Percentiles rank a stretch among this genome's conserved stretches.
Conservation (phyloP, 495 filamentous ascomycete genomes). For the Ascodesmis nigricans region DNA sequence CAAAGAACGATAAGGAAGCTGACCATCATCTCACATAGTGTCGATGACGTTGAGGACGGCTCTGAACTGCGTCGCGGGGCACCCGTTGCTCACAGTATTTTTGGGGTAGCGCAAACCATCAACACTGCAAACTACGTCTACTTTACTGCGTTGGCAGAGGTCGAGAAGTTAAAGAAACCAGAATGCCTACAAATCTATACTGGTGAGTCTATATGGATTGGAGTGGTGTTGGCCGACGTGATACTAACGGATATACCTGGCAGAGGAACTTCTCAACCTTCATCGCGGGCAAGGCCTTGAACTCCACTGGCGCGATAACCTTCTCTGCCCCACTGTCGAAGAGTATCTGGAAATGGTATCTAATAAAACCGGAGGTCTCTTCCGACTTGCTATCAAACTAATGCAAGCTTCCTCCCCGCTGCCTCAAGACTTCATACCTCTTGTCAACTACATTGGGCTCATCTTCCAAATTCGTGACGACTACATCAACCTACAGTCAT, state of each 20-base stretch:
- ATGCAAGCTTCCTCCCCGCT: slow-evolving; percentile 55
- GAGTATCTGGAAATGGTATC: slow-evolving; percentile 95
- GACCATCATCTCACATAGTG: slow-evolving; percentile 23
- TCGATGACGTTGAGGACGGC: slow-evolving; percentile 74
- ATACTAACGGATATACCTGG: not conserved
- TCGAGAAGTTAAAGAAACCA: slow-evolving; percentile 48
- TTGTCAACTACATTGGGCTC: slow-evolving; percentile 74
- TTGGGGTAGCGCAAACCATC: slow-evolving; percentile 81
- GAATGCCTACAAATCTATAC: slow-evolving; percentile 49
- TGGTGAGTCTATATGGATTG: slow-evolving; percentile 1
- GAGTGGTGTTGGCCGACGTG: not conserved
- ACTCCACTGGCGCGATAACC: slow-evolving; percentile 77
- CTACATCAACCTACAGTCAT: slow-evolving; percentile 58
- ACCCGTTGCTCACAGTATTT: slow-evolving; percentile 79
- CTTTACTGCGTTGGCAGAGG: slow-evolving; percentile 61
- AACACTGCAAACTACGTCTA: slow-evolving; percentile 92
- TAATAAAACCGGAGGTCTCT: slow-evolving; percentile 89
- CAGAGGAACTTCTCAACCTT: slow-evolving; percentile 66
- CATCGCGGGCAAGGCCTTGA: slow-evolving; percentile 93
- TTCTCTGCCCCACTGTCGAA: slow-evolving; percentile 76
- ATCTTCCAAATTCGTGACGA: slow-evolving; percentile 93
- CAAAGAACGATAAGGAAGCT: not conserved
- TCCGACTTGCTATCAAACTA: slow-evolving; percentile 71
- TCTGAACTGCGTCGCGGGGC: slow-evolving; percentile 62
- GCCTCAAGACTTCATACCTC: slow-evolving; percentile 45